Evolutionary conservation across 441 rosid species (phyloP), one percentile per base, ranked within the genome.

Genomic region (Iberis amara): DNA sequence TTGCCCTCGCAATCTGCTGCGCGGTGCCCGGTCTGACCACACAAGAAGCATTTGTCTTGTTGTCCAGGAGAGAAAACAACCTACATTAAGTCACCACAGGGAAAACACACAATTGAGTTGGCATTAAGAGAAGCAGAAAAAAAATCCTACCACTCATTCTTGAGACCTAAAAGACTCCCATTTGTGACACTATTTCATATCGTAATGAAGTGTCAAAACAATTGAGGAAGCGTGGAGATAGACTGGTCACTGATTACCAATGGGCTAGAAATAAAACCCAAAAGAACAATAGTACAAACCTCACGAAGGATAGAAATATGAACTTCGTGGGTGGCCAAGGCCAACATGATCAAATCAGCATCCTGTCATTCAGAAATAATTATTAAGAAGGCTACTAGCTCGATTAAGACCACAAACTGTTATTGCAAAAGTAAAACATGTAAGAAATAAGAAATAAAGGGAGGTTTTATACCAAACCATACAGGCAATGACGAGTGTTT

Each of bases 321-420:
- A 66, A 84, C 65, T 69, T 89, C 95, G 66, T 89, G 97, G 28
- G 97, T 79, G 41, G 97, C 97, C 79, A 89, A 71, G 52, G 80
- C 95, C 75, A 89, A 75, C 97, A 89, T 86, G 58, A 89, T 89
- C 68, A 89, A 70, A 78, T 89, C 97, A 1, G 97, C 97, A 62
- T 89, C 97, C 97, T 89, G 76, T 62, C 52, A 68, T 24, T 44
- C 31, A 40, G 21, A 44, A 49, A 35, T 23, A 33, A 37, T 27
- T 11, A 38, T 33, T 13, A 40, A 50, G 35, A 28, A 15, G n/a
- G 46, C 28, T 44, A 8, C 21, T 10, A 58, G 57, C 45, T 49
- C 33, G 51, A 66, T 39, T 61, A 44, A 64, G 60, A 50, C 49
- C 57, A 52, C 55, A 30, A 61, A 26, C 49, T 12, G 21, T 52